Conservation (phyloP, 352 stramenopile genomes). For the Pythium oligandrum region DNA sequence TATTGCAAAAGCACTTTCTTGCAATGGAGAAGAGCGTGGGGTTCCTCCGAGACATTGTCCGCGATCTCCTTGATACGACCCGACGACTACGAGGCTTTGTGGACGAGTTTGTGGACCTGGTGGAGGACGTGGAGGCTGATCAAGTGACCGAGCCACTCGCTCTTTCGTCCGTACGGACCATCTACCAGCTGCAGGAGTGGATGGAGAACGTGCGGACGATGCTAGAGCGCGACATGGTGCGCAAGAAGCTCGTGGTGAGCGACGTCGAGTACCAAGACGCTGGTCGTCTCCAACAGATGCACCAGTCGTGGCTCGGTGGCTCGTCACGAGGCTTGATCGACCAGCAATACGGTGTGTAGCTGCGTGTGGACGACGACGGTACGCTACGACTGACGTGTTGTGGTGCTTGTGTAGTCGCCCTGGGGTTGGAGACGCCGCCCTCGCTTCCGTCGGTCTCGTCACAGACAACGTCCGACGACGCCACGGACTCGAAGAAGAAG, state of each 20-base stretch:
- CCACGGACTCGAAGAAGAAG: constrained; percentile 24
- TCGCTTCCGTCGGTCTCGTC: constrained; percentile 10
- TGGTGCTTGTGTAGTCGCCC: constrained; percentile 6
- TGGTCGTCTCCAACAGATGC: constrained; percentile 24
- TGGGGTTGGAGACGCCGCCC: constrained; percentile 30
- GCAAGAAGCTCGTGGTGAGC: constrained; percentile 47
- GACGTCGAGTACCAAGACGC: constrained; percentile 53
- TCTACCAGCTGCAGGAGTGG: constrained; percentile 52
- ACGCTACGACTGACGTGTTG: neutral
- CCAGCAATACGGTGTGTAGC: constrained; percentile 37
- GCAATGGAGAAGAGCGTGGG: constrained; percentile 57
- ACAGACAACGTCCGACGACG: too few species aligned
- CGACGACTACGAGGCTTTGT: constrained; percentile 34
- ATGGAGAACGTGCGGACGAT: constrained; percentile 70
- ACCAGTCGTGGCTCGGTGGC: constrained; percentile 38
- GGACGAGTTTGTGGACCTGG: constrained; percentile 26
- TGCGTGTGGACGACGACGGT: constrained; percentile 1
- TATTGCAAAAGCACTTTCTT: constrained; percentile 66
- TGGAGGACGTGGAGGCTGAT: constrained; percentile 16
- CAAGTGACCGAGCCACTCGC: constrained; percentile 3
- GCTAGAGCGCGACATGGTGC: constrained; percentile 56
- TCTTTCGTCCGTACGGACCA: neutral
- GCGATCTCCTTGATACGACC: constrained; percentile 42
- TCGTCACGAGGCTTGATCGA: constrained; percentile 39
- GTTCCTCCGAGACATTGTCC: constrained; percentile 50